Percentiles rank a stretch among this genome's conserved stretches.
Evolutionary conservation across 768 basidiomycete genomes (phyloP).

Genomic region (Suillus occidentalis): DNA sequence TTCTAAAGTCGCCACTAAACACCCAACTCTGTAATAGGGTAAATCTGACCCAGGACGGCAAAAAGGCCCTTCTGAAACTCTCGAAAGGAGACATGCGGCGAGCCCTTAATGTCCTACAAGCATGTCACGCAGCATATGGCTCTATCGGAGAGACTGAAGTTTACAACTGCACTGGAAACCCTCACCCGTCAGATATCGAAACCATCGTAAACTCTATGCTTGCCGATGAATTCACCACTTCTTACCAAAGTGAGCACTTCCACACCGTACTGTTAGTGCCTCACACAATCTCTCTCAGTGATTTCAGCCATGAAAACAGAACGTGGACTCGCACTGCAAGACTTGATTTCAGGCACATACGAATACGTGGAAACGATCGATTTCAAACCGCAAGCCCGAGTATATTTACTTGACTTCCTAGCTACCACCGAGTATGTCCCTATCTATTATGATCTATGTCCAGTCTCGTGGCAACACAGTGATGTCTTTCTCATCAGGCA

Average conservation of each 20-base stretch:
- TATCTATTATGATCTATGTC: no score
- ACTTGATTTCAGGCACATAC: constrained; percentile 87
- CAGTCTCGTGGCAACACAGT: neutral
- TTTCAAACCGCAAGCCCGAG: constrained; percentile 79
- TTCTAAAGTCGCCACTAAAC: neutral
- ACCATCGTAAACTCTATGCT: constrained; percentile 94
- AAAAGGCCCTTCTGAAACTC: constrained; percentile 87
- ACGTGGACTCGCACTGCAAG: constrained; percentile 91
- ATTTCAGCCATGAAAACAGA: constrained; percentile 86
- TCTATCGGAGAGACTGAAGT: constrained; percentile 85
- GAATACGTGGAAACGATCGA: constrained; percentile 89
- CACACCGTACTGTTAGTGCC: neutral
- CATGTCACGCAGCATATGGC: constrained; percentile 97
- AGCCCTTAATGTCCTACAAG: constrained; percentile 94
- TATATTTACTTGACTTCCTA: constrained; percentile 89
- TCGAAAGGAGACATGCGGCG: constrained; percentile 97
- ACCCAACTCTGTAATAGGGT: constrained; percentile 52
- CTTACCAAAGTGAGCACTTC: constrained; percentile 66
- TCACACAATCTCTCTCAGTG: constrained; percentile 46
- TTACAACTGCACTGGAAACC: constrained; percentile 96
- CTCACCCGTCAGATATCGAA: constrained; percentile 94
- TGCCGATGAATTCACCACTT: constrained; percentile 90
- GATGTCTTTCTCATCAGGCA: constrained; percentile 54
- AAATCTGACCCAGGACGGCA: constrained; percentile 83
- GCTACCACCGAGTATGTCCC: constrained; percentile 89